Evolutionary conservation across 2,329 filamentous ascomycete genomes (phyloP).

Genomic region (Curvularia sp.): DNA sequence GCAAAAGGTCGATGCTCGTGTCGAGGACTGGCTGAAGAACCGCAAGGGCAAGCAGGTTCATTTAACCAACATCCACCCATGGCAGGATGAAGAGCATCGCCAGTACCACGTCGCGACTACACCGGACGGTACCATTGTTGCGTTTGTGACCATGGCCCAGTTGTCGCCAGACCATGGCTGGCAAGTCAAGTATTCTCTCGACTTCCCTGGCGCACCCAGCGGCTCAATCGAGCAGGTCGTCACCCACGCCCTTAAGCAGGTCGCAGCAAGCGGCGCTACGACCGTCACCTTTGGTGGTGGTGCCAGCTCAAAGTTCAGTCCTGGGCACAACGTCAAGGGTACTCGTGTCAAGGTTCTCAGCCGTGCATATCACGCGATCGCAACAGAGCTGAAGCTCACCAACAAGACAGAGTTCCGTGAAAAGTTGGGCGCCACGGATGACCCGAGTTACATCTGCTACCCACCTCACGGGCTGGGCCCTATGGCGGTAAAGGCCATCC

Average conservation of each 20-base stretch:
- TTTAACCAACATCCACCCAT: constrained; percentile 86
- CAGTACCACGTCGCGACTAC: constrained; percentile 85
- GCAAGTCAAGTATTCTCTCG: constrained; percentile 95
- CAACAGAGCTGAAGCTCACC: constrained; percentile 80
- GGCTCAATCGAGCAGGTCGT: constrained; percentile 87
- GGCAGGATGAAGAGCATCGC: constrained; percentile 82
- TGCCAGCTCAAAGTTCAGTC: constrained; percentile 74
- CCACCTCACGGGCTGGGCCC: constrained; percentile 84
- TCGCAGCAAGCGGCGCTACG: constrained; percentile 64
- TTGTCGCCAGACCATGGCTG: constrained; percentile 82
- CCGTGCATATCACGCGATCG: constrained; percentile 81
- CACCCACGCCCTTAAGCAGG: constrained; percentile 70
- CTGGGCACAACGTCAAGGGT: constrained; percentile 82
- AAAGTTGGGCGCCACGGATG: constrained; percentile 85
- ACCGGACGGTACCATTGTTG: constrained; percentile 72
- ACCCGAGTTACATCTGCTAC: constrained; percentile 89
- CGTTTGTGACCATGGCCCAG: constrained; percentile 82
- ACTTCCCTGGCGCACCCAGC: constrained; percentile 86
- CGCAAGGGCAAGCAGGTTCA: constrained; percentile 89
- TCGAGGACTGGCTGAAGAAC: constrained; percentile 78
- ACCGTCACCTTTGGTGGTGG: constrained; percentile 87
- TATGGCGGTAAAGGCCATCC: constrained; percentile 80
- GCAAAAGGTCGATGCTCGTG: constrained; percentile 71
- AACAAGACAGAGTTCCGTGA: constrained; percentile 88
- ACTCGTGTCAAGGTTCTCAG: constrained; percentile 81